phyloP scores from a whole-genome alignment of 1,284 basidiomycete genomes.

The Inonotus obliquus region DNA sequence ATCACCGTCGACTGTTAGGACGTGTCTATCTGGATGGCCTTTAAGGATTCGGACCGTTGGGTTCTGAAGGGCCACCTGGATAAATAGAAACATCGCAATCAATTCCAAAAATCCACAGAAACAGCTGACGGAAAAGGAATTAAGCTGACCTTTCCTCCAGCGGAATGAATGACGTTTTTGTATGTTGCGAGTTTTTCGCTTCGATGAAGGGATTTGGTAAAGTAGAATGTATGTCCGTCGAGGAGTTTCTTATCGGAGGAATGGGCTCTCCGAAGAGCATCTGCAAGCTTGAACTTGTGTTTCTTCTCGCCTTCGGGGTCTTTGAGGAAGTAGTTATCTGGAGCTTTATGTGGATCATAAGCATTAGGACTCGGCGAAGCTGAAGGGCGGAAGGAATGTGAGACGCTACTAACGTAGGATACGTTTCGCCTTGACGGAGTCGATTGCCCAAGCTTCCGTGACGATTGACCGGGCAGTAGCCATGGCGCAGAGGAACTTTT shows the following conservation, averaged over 20 bases:
- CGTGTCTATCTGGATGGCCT: conserved; percentile 41
- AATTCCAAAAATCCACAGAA: not conserved
- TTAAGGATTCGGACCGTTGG: conserved; percentile 51
- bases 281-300: conserved; percentile 55
- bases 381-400: not conserved
- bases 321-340: conserved; percentile 50
- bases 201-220: conserved; percentile 57
- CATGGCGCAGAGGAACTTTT: conserved; percentile 78
- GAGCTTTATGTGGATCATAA: too few species aligned
- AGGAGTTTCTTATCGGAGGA: conserved; percentile 50
- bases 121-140: too few species aligned
- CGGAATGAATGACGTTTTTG: conserved; percentile 58
- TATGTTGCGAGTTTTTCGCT: conserved; percentile 47
- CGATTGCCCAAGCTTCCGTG: conserved; percentile 60
- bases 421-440: conserved; percentile 48
- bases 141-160: conserved; percentile 60
- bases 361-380: too few species aligned
- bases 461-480: conserved; percentile 57
- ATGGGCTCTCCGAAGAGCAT: conserved; percentile 55
- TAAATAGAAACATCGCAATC: not conserved
- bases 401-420: conserved; percentile 51
- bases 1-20: conserved; percentile 63
- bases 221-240: conserved; percentile 61
- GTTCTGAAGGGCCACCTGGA: conserved; percentile 41
- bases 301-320: conserved; percentile 62